A percentile compares a stretch with the other conserved stretches of the same genome.
Conservation (phyloP, 345 rosid species). For the Brassica nigra region DNA sequence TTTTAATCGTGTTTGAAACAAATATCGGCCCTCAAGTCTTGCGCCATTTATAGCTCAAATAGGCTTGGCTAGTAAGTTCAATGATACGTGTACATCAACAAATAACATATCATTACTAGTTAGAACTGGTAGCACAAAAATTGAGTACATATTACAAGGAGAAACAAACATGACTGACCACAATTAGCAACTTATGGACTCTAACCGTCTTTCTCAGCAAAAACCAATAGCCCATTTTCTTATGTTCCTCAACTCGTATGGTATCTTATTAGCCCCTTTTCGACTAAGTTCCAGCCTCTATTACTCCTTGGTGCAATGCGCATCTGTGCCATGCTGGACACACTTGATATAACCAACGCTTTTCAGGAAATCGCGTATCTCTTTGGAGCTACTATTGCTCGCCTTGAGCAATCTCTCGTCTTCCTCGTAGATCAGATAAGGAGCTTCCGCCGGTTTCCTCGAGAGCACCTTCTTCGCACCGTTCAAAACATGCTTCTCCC, state of each 20-base stretch:
- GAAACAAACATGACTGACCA: conserved; percentile 23
- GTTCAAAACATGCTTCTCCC: conserved; percentile 91
- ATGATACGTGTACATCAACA: conserved; percentile 1
- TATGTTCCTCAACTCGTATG: conserved; percentile 12
- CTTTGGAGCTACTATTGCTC: conserved; percentile 70
- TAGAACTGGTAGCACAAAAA: conserved; percentile 5
- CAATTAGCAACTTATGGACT: not conserved
- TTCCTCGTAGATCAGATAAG: conserved; percentile 89
- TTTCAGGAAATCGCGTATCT: not conserved
- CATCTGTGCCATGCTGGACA: conserved; percentile 81
- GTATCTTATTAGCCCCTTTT: not conserved
- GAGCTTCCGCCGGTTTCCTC: conserved; percentile 73
- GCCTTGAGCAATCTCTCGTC: conserved; percentile 86
- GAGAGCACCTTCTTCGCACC: conserved; percentile 80
- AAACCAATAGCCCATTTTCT: not conserved
- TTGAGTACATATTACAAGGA: conserved; percentile 12
- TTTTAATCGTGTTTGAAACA: not conserved
- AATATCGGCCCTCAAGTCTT: not conserved
- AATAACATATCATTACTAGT: not conserved
- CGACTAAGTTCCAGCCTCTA: not conserved
- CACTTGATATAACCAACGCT: not conserved
- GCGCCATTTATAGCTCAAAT: not conserved
- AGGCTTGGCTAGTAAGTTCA: not conserved
- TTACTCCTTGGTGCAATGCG: conserved; percentile 42
- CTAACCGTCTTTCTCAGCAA: not conserved